Percentiles rank a stretch among this genome's conserved stretches.
phyloP scores from a whole-genome alignment of 352 stramenopile genomes.

The Globisporangium viniferum region DNA sequence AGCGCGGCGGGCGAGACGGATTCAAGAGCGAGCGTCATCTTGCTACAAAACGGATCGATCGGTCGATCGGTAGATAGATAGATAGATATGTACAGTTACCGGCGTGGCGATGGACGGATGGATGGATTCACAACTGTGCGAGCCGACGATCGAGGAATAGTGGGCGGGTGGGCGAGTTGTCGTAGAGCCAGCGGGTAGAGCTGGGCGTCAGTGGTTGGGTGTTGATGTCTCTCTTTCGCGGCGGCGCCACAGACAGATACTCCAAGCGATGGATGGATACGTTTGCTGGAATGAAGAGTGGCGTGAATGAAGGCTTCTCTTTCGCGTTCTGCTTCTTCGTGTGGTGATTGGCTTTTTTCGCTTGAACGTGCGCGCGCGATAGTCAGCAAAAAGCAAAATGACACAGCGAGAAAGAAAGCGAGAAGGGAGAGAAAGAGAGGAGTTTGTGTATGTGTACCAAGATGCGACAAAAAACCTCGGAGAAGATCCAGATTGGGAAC shows the following conservation, averaged over 20 bases:
- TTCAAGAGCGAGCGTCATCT: neutral
- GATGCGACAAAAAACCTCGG: neutral
- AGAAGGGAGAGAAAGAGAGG: neutral
- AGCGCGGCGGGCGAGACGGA: slow-evolving; percentile 1
- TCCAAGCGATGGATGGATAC: slow-evolving; percentile 6
- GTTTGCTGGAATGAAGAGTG: neutral
- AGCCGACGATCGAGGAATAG: neutral
- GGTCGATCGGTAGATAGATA: neutral
- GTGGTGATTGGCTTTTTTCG: neutral
- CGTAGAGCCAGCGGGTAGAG: neutral
- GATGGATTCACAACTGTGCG: neutral
- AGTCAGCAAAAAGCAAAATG: slow-evolving; percentile 9
- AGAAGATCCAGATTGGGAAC: neutral
- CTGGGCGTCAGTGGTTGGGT: neutral
- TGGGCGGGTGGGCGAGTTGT: neutral
- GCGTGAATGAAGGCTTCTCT: neutral
- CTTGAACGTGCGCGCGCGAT: neutral
- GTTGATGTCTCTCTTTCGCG: neutral
- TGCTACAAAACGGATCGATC: neutral
- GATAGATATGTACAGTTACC: slow-evolving; percentile 6
- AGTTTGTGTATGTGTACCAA: neutral
- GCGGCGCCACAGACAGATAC: neutral
- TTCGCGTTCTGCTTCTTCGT: neutral
- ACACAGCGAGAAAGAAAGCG: neutral
- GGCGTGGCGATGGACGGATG: neutral